A percentile compares a stretch with the other conserved stretches of the same genome.
Evolutionary conservation across 768 basidiomycete genomes (phyloP).

Genomic region (Trametes elegans): DNA sequence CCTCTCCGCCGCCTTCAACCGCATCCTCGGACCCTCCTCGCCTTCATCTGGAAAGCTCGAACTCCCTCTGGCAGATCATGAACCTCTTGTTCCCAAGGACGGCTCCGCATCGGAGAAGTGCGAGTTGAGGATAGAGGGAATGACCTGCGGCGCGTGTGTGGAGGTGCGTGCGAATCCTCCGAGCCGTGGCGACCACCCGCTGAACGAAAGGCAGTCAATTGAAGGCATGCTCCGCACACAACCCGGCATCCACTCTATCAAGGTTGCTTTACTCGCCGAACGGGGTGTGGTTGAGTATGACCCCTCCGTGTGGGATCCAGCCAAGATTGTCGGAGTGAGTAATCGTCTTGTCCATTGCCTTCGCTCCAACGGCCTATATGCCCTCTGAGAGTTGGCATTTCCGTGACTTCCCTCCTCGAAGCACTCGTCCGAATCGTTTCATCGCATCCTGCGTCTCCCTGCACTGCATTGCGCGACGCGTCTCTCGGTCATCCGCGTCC

Average conservation of each 20-base stretch:
- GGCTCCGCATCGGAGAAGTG: slow-evolving; percentile 48
- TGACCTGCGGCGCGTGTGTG: slow-evolving; percentile 89
- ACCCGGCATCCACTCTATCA: slow-evolving; percentile 86
- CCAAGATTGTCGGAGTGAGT: slow-evolving; percentile 74
- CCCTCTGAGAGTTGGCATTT: too few relatives aligned
- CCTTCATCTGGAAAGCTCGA: slow-evolving; percentile 28
- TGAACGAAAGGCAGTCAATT: slow-evolving; percentile 53
- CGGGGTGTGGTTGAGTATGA: slow-evolving; percentile 91
- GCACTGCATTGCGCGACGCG: too few relatives aligned
- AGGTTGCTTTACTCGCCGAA: slow-evolving; percentile 97
- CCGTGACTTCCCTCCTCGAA: too few relatives aligned
- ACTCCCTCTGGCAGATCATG: slow-evolving; percentile 27
- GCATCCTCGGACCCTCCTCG: slow-evolving; percentile 10
- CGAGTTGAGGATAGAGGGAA: slow-evolving; percentile 81
- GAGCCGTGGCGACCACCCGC: too few relatives aligned
- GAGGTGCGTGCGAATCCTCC: slow-evolving; percentile 52
- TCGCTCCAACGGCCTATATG: not conserved
- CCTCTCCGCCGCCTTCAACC: slow-evolving; percentile 15
- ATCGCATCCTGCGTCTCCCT: too few relatives aligned
- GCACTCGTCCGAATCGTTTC: too few relatives aligned
- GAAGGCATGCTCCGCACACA: slow-evolving; percentile 81
- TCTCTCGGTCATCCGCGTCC: too few relatives aligned
- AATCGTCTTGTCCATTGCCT: not conserved
- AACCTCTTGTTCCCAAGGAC: slow-evolving; percentile 29
- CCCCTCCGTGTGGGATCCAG: slow-evolving; percentile 71